A percentile compares a stretch with the other conserved stretches of the same genome.
These are phyloP conservation scores for Diplodia mutila DNA, from an alignment of 2,329 filamentous ascomycete genomes.

Conservation along the genomic window DNA sequence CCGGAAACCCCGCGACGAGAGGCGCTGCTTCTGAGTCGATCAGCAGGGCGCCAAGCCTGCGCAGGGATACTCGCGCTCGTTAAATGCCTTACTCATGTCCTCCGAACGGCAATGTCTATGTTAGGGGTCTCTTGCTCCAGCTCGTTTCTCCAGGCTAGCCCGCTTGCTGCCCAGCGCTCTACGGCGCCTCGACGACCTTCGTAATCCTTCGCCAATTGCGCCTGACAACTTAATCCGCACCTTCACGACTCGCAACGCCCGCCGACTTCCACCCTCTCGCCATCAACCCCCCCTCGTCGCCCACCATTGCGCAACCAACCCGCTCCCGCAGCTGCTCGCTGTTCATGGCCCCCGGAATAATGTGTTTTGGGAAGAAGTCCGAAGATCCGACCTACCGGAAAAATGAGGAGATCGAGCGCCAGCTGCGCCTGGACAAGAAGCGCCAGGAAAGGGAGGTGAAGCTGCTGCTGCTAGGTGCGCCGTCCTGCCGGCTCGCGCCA, in stretches of 20 bases:
- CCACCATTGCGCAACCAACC: constrained; percentile 2
- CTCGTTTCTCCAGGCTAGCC: background rate
- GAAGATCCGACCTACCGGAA: constrained; percentile 52
- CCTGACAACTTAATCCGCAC: constrained; percentile 4
- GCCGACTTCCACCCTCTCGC: background rate
- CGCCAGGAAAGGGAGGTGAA: constrained; percentile 85
- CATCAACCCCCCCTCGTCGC: background rate
- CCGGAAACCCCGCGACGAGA: constrained; percentile 5
- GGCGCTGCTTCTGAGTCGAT: background rate
- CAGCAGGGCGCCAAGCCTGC: constrained; percentile 1
- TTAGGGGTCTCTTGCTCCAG: constrained; percentile 7
- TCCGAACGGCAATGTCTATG: constrained; percentile 7
- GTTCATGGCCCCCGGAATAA: constrained; percentile 38
- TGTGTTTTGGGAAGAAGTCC: constrained; percentile 57
- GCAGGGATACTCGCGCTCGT: constrained; percentile 6
- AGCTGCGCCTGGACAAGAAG: constrained; percentile 86
- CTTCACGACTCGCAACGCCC: background rate
- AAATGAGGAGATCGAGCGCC: constrained; percentile 78
- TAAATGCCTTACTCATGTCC: constrained; percentile 6
- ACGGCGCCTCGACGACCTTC: background rate
- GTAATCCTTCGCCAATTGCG: constrained; percentile 9
- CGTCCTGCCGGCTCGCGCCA: constrained; percentile 1
- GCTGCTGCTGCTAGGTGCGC: constrained; percentile 84
- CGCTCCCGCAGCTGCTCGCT: constrained; percentile 11
- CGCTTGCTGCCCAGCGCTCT: constrained; percentile 11